phyloP scores from a whole-genome alignment of 148 eudicot genomes.

The Rhododendron mucronatum region DNA sequence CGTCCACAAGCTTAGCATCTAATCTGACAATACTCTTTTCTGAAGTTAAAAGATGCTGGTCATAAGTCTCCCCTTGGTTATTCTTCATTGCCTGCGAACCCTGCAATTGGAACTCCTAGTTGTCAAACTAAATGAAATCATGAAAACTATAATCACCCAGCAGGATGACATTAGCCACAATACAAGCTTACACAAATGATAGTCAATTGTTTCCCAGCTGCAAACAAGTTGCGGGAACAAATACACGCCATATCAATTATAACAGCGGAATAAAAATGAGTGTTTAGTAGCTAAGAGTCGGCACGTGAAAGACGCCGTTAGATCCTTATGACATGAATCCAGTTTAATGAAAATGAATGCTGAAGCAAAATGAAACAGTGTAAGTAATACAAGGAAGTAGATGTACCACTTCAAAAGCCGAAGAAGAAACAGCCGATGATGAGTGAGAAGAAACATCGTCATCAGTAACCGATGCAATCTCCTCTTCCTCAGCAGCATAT shows the following conservation, averaged over 20 bases:
- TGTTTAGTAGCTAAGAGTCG: background rate
- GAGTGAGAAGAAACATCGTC: constrained; percentile 81
- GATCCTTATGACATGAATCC: background rate
- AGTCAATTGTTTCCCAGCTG: background rate
- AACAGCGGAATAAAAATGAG: background rate
- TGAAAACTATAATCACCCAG: background rate
- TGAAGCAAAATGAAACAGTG: background rate
- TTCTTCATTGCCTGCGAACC: constrained; percentile 13
- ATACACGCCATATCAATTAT: background rate
- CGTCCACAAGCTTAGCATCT: constrained; percentile 16
- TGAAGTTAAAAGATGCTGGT: constrained; percentile 12
- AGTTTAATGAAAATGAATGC: background rate
- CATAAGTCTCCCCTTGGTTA: constrained; percentile 16
- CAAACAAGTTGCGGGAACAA: background rate
- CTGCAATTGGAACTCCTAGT: constrained; percentile 16
- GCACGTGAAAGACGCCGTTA: background rate
- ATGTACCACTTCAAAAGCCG: constrained; percentile 42
- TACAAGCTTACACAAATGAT: background rate
- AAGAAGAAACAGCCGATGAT: constrained; percentile 52
- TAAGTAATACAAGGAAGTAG: background rate
- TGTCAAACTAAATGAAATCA: constrained; percentile 2
- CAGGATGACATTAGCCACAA: background rate
- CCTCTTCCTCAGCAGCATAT: constrained; percentile 85
- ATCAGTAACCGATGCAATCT: constrained; percentile 62
- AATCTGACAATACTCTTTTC: constrained; percentile 17